Conservation (phyloP, 805 yeast species). For the Barnettozyma salicaria region DNA sequence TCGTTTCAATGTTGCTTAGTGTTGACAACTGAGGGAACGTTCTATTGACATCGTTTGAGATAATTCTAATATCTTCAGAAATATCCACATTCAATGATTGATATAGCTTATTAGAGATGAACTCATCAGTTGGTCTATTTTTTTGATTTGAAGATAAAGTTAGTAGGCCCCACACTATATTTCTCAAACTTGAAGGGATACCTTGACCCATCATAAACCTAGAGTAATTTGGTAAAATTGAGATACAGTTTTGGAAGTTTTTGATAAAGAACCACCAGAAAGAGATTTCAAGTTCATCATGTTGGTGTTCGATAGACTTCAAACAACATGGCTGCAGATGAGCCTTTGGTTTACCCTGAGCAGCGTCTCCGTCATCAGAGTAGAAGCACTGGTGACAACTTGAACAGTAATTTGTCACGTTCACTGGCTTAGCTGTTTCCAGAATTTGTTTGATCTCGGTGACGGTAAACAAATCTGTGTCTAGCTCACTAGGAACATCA, state of each 20-base stretch:
- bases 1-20: constrained; percentile 37
- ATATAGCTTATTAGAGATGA: constrained; percentile 29
- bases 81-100: constrained; percentile 34
- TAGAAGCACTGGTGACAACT: constrained; percentile 24
- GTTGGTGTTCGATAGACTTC: constrained; percentile 9
- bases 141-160: constrained; percentile 20
- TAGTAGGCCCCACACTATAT: constrained; percentile 37
- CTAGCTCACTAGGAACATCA: constrained; percentile 9
- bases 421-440: constrained; percentile 20
- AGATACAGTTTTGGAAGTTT: constrained; percentile 38
- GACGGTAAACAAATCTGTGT: constrained; percentile 24
- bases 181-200: constrained; percentile 38
- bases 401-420: constrained; percentile 23
- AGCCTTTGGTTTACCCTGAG: constrained; percentile 7
- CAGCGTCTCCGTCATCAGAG: constrained; percentile 22
- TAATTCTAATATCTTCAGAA: constrained; percentile 39
- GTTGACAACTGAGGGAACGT: constrained; percentile 52
- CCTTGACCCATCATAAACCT: constrained; percentile 40
- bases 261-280: constrained; percentile 42
- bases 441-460: constrained; percentile 22
- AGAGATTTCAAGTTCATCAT: constrained; percentile 30
- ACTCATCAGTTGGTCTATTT: constrained; percentile 16
- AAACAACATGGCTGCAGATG: constrained; percentile 21
- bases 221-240: constrained; percentile 43
- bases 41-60: constrained; percentile 51